These are phyloP conservation scores for Letharia lupina DNA, from an alignment of 495 filamentous ascomycete genomes.

Conservation along the genomic window DNA sequence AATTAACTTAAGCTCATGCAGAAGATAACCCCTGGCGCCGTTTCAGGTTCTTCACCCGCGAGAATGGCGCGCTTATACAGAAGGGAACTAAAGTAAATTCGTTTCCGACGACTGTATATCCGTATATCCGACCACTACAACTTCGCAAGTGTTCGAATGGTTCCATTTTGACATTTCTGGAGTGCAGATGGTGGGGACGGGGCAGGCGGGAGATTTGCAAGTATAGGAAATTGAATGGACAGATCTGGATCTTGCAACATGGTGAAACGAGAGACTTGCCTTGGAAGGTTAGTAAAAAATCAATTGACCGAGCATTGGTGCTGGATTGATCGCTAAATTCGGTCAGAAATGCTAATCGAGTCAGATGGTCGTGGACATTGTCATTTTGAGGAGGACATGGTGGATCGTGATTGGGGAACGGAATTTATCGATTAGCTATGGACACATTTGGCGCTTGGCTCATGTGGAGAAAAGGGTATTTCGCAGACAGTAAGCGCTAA, in stretches of 20 bases:
- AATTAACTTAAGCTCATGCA: background rate
- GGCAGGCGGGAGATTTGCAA: conserved; percentile 3
- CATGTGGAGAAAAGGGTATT: conserved; percentile 1
- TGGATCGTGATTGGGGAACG: background rate
- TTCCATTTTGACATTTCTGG: background rate
- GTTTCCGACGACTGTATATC: background rate
- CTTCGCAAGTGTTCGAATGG: background rate
- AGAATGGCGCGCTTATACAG: conserved; percentile 15
- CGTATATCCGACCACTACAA: conserved; percentile 10
- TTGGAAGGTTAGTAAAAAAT: background rate
- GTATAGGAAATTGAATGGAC: conserved; percentile 12
- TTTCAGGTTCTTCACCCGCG: conserved; percentile 12
- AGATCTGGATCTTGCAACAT: conserved; percentile 11
- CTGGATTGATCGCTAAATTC: background rate
- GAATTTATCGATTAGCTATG: conserved; percentile 4
- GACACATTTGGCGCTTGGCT: background rate
- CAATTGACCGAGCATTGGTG: background rate
- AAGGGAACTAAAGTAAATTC: background rate
- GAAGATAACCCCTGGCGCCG: background rate
- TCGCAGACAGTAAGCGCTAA: background rate
- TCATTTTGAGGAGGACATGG: background rate
- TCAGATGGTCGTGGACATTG: background rate
- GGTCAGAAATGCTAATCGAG: conserved; percentile 1
- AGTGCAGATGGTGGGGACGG: background rate
- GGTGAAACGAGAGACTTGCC: conserved; percentile 12